Percentiles rank a stretch among this genome's conserved stretches.
Evolutionary conservation across 768 basidiomycete species (phyloP).

Genomic region (Phylloporus sp.): DNA sequence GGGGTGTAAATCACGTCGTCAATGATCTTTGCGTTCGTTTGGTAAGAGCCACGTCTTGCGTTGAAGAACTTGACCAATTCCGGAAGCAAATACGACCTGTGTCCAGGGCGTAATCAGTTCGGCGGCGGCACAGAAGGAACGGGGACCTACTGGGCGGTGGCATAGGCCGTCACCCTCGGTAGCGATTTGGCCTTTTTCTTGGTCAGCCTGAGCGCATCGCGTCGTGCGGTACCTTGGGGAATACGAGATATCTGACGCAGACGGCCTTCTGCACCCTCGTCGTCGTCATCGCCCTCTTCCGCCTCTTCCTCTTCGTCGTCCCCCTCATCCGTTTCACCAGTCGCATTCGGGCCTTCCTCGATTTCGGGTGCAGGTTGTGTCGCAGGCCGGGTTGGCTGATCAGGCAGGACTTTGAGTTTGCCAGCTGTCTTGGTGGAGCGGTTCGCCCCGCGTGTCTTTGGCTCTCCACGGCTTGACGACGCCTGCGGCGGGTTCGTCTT

Average conservation of each 20-base stretch:
- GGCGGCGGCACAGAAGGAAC: too few relatives aligned
- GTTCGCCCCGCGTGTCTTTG: slow-evolving; percentile 68
- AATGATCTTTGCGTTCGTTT: slow-evolving; percentile 81
- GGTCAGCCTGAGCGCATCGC: slow-evolving; percentile 85
- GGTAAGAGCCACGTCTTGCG: slow-evolving; percentile 76
- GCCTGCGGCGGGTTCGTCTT: slow-evolving; percentile 22
- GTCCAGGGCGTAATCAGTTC: neutral
- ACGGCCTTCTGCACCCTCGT: slow-evolving; percentile 55
- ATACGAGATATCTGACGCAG: slow-evolving; percentile 79
- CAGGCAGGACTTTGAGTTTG: slow-evolving; percentile 85
- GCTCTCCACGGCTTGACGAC: slow-evolving; percentile 31
- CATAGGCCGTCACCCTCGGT: slow-evolving; percentile 94
- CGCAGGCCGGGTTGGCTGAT: slow-evolving; percentile 59
- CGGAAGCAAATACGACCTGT: slow-evolving; percentile 82
- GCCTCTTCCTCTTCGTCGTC: slow-evolving; percentile 60
- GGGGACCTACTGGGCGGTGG: slow-evolving; percentile 72
- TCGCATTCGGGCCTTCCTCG: slow-evolving; percentile 46
- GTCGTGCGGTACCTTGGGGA: slow-evolving; percentile 88
- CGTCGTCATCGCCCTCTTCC: slow-evolving; percentile 43
- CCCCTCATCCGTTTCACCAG: slow-evolving; percentile 69
- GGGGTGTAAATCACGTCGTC: slow-evolving; percentile 96
- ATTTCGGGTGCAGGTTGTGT: slow-evolving; percentile 15
- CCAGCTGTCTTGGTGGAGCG: slow-evolving; percentile 78
- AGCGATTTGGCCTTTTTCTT: slow-evolving; percentile 93
- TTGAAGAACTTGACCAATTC: slow-evolving; percentile 89